phyloP scores from a whole-genome alignment of 805 yeast genomes.

The Barnettozyma salicaria region DNA sequence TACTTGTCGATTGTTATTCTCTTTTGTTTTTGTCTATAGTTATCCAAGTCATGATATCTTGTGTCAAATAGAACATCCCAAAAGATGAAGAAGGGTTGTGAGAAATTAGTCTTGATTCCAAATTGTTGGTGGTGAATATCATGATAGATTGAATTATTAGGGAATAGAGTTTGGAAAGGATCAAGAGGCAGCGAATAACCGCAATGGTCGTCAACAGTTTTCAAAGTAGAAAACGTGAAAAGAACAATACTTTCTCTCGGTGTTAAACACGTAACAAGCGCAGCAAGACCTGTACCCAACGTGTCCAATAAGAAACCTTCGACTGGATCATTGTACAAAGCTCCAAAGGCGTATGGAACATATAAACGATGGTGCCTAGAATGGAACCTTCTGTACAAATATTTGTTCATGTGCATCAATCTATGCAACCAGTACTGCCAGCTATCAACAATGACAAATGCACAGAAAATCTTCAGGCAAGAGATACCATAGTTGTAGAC shows the following conservation, averaged over 20 bases:
- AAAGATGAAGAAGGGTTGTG: conserved; percentile 92
- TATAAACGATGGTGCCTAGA: conserved; percentile 92
- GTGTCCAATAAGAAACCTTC: conserved; percentile 94
- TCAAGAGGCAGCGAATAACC: conserved; percentile 95
- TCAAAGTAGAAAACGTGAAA: conserved; percentile 85
- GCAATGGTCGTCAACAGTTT: conserved; percentile 97
- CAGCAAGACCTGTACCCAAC: conserved; percentile 83
- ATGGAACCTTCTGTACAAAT: conserved; percentile 75
- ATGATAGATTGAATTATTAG: conserved; percentile 92
- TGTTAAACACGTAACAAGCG: conserved; percentile 52
- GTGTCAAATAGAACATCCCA: conserved; percentile 82
- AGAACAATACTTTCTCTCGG: conserved; percentile 73
- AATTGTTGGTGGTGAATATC: conserved; percentile 97
- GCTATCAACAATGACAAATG: conserved; percentile 75
- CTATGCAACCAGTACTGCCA: conserved; percentile 96
- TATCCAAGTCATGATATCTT: conserved; percentile 59
- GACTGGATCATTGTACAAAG: conserved; percentile 86
- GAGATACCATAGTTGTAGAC: conserved; percentile 68
- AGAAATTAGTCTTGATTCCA: conserved; percentile 88
- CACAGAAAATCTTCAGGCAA: conserved; percentile 45
- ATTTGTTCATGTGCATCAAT: conserved; percentile 76
- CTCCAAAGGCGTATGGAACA: conserved; percentile 96
- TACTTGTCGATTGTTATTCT: conserved; percentile 63
- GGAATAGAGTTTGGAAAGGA: conserved; percentile 84
- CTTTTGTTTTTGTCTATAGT: conserved; percentile 59